Base-by-base conservation (phyloP, 805 yeast species). In the Geotrichum ghanense region DNA sequence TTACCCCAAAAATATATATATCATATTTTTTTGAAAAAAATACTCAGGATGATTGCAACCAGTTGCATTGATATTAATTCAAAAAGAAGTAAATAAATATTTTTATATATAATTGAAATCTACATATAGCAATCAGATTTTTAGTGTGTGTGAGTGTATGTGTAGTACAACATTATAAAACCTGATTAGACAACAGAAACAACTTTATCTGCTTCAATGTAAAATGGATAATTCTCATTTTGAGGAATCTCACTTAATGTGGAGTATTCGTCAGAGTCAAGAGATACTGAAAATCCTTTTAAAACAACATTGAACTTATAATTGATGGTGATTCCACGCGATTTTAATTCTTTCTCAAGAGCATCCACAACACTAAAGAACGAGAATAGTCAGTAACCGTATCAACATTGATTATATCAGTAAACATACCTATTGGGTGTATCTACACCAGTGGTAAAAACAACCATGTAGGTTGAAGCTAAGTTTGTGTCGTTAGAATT, bases 231-330 rank as follows among this genome's bases (percentile, higher is more conserved):
- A 35, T 60, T 24, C 22, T 5, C 21, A 39, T 39, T 21, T 17
- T 39, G 42, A 5, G 37, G 37, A 31, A 31, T 31, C 37, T 31
- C 19, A 12, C 14, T 12, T 19, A 31, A 31, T 6, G 16, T n/a
- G 10, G 37, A 31, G 12, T n/a, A 9, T n/a, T 31, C 16, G 37
- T 31, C 37, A 31, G 37, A 10, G 37, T 31, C 37, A 5, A 31
- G 5, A 10, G 16, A 16, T 5, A 31, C 37, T 31, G 37, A 31
- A 12, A 31, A 31, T n/a, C 37, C 37, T 47, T 72, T 69, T 37
- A 74, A 59, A 10, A 73, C 63, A 2, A 69, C 64, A 43, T 62
- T 56, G 58, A 72, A 74, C 48, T 73, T 76, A 51, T 72, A 73
- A 16, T 69, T 68, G 43, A 75, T 66, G 16, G 51, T 53, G 3